Evolutionary conservation across 768 basidiomycete species (phyloP), one percentile per base, ranked within the genome.

Genomic region (Paxillus ammoniavirescens): DNA sequence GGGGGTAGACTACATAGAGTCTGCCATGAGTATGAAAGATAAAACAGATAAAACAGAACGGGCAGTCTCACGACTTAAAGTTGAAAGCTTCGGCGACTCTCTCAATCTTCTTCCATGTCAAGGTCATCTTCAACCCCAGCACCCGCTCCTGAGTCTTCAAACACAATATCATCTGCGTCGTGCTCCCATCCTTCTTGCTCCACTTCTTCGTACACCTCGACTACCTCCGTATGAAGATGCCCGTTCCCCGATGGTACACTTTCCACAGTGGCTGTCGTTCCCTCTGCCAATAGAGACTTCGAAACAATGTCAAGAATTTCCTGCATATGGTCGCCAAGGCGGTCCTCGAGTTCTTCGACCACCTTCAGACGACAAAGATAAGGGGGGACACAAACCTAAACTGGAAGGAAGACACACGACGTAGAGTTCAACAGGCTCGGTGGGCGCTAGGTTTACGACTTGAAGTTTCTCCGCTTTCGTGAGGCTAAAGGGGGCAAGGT

Each of bases 381-480:
- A 50, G 51, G 30, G 43, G 15, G 17, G 36, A 10, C 15, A 43
- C 3, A 45, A 30, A 3, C 8, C 46, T 7, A 14, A 41, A 4
- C 1, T 17, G 31, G 14, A n/a, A 30, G 31, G 21, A 48, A 35
- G 28, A 80, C 91, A 43, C 59, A 95, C 93, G 52, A 91, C 88
- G 64, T 97, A 95, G 23, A 97, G 82, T 66, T 94, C 91, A 23
- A 96, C 91, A 0, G 84, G 76, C 44, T 84, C 78, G 7, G 82
- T 86, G 2, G 95, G 95, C 1, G 86, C 87, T 5, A 96, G 77
- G 64, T 98, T 97, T n/a, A 92, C 86, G 35, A 97, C 79, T 64
- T 95, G 92, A 3, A 97, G 77, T 64, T 94, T 93, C 76, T 98
- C 95, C 3, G 89, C 83, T 62, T 95, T 97, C 1, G 93, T 95